These are phyloP conservation scores for Lentinula sp. DNA, from an alignment of 768 basidiomycete species.

Conservation along the genomic window DNA sequence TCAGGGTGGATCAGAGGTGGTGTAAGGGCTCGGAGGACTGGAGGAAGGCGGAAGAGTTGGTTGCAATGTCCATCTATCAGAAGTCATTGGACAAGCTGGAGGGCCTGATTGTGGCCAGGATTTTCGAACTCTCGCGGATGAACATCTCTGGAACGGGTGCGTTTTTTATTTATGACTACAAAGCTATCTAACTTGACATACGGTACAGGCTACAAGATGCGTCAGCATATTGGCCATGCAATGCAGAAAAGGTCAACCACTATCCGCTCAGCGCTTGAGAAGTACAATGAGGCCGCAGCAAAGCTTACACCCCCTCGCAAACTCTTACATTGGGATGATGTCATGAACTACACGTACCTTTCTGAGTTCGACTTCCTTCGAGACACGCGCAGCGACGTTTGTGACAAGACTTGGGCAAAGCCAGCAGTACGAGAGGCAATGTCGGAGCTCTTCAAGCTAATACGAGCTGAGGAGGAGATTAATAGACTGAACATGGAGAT, in stretches of 20 bases:
- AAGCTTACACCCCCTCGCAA: neutral
- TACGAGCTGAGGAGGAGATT: slow-evolving; percentile 14
- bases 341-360: neutral
- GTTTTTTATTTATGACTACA: slow-evolving; percentile 1
- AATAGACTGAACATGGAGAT: slow-evolving; percentile 13
- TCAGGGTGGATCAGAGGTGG: neutral
- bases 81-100: slow-evolving; percentile 12
- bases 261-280: neutral
- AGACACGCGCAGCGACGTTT: neutral
- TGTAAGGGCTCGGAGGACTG: neutral
- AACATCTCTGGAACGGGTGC: slow-evolving; percentile 17
- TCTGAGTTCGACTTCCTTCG: slow-evolving; percentile 3
- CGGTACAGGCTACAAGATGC: slow-evolving; percentile 20
- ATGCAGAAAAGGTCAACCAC: slow-evolving; percentile 4
- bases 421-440: slow-evolving; percentile 1
- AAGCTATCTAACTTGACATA: neutral
- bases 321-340: neutral
- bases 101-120: slow-evolving; percentile 11
- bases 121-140: slow-evolving; percentile 16
- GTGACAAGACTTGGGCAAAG: neutral
- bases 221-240: slow-evolving; percentile 19
- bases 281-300: neutral
- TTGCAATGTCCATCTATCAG: slow-evolving; percentile 2
- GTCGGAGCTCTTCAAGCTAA: slow-evolving; percentile 10
- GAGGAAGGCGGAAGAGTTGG: neutral